phyloP scores from a whole-genome alignment of 1,139 yeast species.

The Diutina mesorugosa region DNA sequence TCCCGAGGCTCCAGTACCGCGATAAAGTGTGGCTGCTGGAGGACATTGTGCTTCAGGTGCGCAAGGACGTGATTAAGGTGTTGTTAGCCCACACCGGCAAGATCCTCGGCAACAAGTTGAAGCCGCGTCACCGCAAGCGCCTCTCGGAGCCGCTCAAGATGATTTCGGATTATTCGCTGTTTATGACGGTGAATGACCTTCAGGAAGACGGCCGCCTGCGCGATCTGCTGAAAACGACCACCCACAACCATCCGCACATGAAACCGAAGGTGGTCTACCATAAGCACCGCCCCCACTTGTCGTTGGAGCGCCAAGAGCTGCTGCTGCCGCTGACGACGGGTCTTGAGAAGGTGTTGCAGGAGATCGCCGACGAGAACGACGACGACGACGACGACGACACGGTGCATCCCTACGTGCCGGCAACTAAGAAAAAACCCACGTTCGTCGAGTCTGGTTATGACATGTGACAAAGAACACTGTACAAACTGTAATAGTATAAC shows the following conservation, averaged over 20 bases:
- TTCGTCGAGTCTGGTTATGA: background rate
- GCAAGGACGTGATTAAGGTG: slow-evolving; percentile 55
- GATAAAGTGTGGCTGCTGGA: slow-evolving; percentile 72
- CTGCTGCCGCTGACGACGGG: background rate
- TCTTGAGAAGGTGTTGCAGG: background rate
- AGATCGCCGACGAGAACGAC: background rate
- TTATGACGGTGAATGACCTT: slow-evolving; percentile 26
- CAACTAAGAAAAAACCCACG: background rate
- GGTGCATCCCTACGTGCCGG: background rate
- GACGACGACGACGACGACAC: background rate
- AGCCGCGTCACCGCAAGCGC: slow-evolving; percentile 24
- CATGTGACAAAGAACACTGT: background rate
- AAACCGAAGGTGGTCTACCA: background rate
- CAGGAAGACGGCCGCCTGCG: slow-evolving; percentile 9
- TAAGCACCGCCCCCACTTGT: background rate
- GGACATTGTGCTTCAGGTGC: slow-evolving; percentile 52
- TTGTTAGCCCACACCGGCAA: slow-evolving; percentile 70
- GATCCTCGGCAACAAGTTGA: slow-evolving; percentile 65
- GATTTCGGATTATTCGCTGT: slow-evolving; percentile 25
- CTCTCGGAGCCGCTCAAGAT: slow-evolving; percentile 30
- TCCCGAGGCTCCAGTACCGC: slow-evolving; percentile 53
- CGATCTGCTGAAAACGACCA: background rate
- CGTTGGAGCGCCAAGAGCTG: background rate
- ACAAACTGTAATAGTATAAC: too few relatives aligned
- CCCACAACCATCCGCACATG: background rate